Base-by-base conservation (phyloP, 805 yeast species). In the Clavispora santaluciae region DNA sequence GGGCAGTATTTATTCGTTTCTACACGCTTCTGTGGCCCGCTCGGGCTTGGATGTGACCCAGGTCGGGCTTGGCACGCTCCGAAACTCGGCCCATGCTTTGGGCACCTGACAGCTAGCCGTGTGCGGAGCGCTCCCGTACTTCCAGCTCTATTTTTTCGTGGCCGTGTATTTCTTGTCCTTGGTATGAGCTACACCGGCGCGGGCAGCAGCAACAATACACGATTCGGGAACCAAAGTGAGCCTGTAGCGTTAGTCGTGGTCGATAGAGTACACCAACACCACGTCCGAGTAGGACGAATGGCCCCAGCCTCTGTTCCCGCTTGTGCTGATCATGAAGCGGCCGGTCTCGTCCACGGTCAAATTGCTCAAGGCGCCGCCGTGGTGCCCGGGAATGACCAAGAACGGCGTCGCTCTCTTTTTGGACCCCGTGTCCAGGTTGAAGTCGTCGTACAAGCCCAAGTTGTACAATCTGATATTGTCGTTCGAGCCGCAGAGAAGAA, bases 291-390 rank as follows among this genome's bases (percentile, higher is more conserved):
- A 75, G 26, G 71, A 66, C 3, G 95, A 89, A 50, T 83, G 89
- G 1, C 73, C 75, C 97, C 97, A 91, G 5, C 99, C 99, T 54
- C 97, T 75, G 47, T 86, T 87, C 8, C 99, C 99, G 58, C 95
- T 84, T 1, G 97, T 82, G 54, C 95, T 83, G 5, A 91, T 75
- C 83, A 93, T 72, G 59, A 86, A 93, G 46, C 93, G 66, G 29
- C 95, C 87, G 2, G 93, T 83, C 22, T 91, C 91, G 60, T 91
- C 98, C 17, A 90, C 82, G 40, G 78, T 71, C 47, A 93, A 66
- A 39, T 80, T 79, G 36, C 95, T 84, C 24, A 93, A 67, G 3
- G 79, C 78, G 21, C 97, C 96, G 36, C 99, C 98, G 56, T 87
- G 96, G 60, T 93, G 98, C 1, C 99, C 98, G 0, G 99, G 96